These are phyloP conservation scores for Penicillium vulpinum DNA, from an alignment of 2,329 filamentous ascomycete species.

Conservation along the genomic window DNA sequence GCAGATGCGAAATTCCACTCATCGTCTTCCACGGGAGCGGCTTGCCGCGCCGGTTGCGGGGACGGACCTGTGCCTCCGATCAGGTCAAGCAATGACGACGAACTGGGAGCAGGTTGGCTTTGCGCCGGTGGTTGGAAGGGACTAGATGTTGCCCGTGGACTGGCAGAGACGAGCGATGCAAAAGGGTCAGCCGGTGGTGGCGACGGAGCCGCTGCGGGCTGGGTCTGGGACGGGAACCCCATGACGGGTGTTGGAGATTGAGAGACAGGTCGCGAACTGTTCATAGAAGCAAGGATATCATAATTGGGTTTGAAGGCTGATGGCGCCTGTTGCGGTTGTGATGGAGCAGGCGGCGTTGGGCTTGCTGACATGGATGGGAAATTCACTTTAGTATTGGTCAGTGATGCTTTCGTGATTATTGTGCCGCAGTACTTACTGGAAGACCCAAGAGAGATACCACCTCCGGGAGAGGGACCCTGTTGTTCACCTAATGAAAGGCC, in stretches of 20 bases:
- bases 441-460: conserved; percentile 80
- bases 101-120: conserved; percentile 22
- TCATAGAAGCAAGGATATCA: conserved; percentile 58
- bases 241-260: conserved; percentile 53
- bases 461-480: conserved; percentile 68
- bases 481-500: conserved; percentile 78
- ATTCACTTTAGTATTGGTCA: conserved; percentile 14
- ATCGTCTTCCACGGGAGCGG: conserved; percentile 65
- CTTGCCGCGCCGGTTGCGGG: conserved; percentile 28
- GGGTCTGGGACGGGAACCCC: conserved; percentile 36
- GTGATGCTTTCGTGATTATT: background rate
- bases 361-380: conserved; percentile 42
- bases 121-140: conserved; percentile 35
- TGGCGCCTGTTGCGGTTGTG: conserved; percentile 44
- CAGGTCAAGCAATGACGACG: conserved; percentile 38
- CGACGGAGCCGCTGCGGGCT: conserved; percentile 36
- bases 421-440: conserved; percentile 47
- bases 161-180: conserved; percentile 55
- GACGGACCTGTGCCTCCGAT: conserved; percentile 25
- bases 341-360: conserved; percentile 19
- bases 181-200: conserved; percentile 58
- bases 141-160: conserved; percentile 48
- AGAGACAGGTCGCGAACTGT: conserved; percentile 49
- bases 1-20: conserved; percentile 94
- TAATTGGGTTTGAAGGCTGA: conserved; percentile 54